Evolutionary conservation across 306 rosid genomes (phyloP).

Genomic region (Hippophae rhamnoides): DNA sequence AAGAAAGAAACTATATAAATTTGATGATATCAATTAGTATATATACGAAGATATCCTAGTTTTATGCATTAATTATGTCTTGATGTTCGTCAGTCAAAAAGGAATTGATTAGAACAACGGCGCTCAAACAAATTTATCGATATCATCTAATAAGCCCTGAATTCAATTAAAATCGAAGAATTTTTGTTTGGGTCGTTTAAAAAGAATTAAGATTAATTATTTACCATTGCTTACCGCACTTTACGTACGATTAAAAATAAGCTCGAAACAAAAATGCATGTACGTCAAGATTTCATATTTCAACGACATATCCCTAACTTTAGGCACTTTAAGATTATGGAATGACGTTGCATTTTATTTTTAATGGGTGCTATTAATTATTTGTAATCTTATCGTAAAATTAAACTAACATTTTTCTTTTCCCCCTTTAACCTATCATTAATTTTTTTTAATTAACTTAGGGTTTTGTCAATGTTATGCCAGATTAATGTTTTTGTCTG

Average conservation of each 20-base stretch:
- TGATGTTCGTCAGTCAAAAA: too few species aligned
- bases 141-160: too few species aligned
- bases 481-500: too few species aligned
- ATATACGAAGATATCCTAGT: too few species aligned
- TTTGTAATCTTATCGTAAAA: conserved; percentile 9
- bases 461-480: conserved; percentile 6
- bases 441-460: background rate
- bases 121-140: background rate
- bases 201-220: background rate
- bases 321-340: conserved; percentile 30
- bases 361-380: background rate
- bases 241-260: background rate
- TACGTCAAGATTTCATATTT: conserved; percentile 5
- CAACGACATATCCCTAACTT: conserved; percentile 25
- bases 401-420: background rate
- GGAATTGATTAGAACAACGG: too few species aligned
- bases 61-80: too few species aligned
- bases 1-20: too few species aligned
- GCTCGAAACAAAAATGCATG: too few species aligned
- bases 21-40: too few species aligned
- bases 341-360: conserved; percentile 13
- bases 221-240: conserved; percentile 3
- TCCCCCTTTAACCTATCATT: background rate
- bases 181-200: too few species aligned
- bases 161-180: background rate